These are phyloP conservation scores for Elongisporangium anandrum DNA, from an alignment of 352 stramenopile species.

Conservation along the genomic window DNA sequence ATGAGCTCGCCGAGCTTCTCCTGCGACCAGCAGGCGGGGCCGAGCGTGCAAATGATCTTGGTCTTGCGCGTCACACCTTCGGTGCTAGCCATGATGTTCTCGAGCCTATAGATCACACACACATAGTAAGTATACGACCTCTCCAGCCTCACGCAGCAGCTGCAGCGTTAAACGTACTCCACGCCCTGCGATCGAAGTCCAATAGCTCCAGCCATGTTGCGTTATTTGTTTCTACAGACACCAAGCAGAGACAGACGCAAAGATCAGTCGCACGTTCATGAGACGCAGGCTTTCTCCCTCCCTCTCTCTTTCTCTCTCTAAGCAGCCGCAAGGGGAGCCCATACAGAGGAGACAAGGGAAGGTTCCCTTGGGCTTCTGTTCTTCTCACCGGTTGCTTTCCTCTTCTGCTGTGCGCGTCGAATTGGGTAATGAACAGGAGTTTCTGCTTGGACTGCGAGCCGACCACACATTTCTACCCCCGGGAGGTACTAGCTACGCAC, in stretches of 20 bases:
- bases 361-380: not conserved
- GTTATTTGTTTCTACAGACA: constrained; percentile 1
- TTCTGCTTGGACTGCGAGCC: not conserved
- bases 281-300: not conserved
- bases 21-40: constrained; percentile 91
- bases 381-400: not conserved
- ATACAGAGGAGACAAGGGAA: not conserved
- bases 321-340: not conserved
- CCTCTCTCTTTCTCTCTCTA: not conserved
- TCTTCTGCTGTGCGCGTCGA: not conserved
- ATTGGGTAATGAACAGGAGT: not conserved
- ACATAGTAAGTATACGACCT: not conserved
- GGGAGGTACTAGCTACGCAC: not conserved
- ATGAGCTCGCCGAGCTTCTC: constrained; percentile 88
- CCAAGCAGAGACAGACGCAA: not conserved
- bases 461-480: not conserved
- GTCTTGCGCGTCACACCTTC: constrained; percentile 58
- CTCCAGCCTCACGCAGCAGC: too few species aligned
- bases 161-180: constrained; percentile 25
- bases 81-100: constrained; percentile 24
- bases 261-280: not conserved
- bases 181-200: constrained; percentile 39
- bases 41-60: constrained; percentile 91
- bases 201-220: constrained; percentile 39
- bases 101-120: constrained; percentile 10